These are phyloP conservation scores for Erigeron canadensis DNA, from an alignment of 129 eudicot species.

Conservation along the genomic window DNA sequence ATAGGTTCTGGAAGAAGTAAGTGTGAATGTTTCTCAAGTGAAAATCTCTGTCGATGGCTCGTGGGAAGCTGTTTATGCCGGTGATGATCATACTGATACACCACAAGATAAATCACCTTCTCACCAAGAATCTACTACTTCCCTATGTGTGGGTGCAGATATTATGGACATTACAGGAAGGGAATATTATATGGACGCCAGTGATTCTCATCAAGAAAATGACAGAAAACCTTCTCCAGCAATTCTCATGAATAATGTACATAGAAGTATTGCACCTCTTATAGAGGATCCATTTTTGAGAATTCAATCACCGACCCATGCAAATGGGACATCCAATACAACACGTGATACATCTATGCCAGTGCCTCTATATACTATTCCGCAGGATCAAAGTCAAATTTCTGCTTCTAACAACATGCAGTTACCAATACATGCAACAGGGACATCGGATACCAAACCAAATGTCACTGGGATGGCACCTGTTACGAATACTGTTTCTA, in stretches of 20 bases:
- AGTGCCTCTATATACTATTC: neutral
- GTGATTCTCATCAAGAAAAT: slow-evolving; percentile 24
- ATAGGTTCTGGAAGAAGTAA: slow-evolving; percentile 73
- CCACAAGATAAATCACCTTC: slow-evolving; percentile 35
- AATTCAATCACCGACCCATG: neutral
- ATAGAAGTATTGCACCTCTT: neutral
- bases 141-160: slow-evolving; percentile 9
- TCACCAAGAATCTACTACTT: slow-evolving; percentile 29
- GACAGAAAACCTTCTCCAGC: slow-evolving; percentile 47
- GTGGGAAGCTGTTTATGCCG: slow-evolving; percentile 53
- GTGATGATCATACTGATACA: slow-evolving; percentile 37
- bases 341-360: neutral
- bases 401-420: neutral
- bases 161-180: slow-evolving; percentile 51
- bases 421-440: neutral
- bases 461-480: neutral
- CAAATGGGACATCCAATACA: neutral
- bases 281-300: slow-evolving; percentile 21
- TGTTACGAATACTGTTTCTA: slow-evolving; percentile 5
- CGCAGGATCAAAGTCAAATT: neutral
- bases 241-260: slow-evolving; percentile 15
- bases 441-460: neutral
- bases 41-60: slow-evolving; percentile 68
- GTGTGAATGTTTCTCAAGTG: slow-evolving; percentile 47
- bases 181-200: slow-evolving; percentile 41